A percentile compares a stretch with the other conserved stretches of the same genome.
phyloP scores from a whole-genome alignment of 2,329 filamentous ascomycete genomes.

The Fusarium anthophilum region DNA sequence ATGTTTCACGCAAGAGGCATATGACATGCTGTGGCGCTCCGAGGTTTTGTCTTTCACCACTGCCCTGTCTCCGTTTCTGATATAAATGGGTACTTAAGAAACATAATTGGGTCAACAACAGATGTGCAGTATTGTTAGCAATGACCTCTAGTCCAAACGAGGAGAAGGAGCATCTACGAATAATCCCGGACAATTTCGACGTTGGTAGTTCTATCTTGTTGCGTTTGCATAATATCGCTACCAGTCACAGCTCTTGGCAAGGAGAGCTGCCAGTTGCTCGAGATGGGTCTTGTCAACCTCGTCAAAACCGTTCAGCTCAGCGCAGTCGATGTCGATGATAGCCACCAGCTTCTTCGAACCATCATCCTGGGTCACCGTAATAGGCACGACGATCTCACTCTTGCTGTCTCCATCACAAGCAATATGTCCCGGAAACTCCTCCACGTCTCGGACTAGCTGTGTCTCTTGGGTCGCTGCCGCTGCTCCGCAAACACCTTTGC shows the following conservation, averaged over 20 bases:
- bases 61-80: conserved; percentile 15
- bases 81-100: conserved; percentile 3
- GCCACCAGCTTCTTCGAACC: conserved; percentile 64
- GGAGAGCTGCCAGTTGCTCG: conserved; percentile 70
- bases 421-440: conserved; percentile 81
- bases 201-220: not conserved
- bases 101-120: not conserved
- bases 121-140: not conserved
- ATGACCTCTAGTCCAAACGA: not conserved
- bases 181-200: not conserved
- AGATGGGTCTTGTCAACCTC: conserved; percentile 71
- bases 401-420: conserved; percentile 79
- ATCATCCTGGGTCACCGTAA: conserved; percentile 55
- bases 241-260: conserved; percentile 74
- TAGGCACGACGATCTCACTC: conserved; percentile 85
- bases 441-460: conserved; percentile 76
- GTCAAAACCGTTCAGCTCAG: conserved; percentile 72
- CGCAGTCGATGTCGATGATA: conserved; percentile 84
- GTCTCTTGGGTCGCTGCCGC: conserved; percentile 70
- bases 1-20: conserved; percentile 20
- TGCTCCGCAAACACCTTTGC: conserved; percentile 78
- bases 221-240: conserved; percentile 39
- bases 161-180: not conserved
- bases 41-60: conserved; percentile 18
- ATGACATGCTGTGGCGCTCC: conserved; percentile 14